These are phyloP conservation scores for Aspergillus wentii DNA, from an alignment of 495 filamentous ascomycete genomes.

Conservation along the genomic window DNA sequence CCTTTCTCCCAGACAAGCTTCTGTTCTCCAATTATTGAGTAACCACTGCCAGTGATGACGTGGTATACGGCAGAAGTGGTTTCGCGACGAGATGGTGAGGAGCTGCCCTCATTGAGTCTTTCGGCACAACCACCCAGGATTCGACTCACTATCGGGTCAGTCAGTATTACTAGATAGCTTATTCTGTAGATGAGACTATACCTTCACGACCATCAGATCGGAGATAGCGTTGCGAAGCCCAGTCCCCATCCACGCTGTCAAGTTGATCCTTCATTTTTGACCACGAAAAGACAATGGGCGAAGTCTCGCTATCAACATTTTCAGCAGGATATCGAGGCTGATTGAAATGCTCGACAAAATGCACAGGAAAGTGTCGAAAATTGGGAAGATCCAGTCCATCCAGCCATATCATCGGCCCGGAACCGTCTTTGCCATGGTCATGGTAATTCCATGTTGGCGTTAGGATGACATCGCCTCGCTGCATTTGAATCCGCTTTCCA, in stretches of 20 bases:
- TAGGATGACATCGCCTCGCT: slow-evolving; percentile 45
- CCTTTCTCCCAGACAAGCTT: slow-evolving; percentile 28
- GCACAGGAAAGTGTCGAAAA: slow-evolving; percentile 40
- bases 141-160: slow-evolving; percentile 17
- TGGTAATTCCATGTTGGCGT: slow-evolving; percentile 49
- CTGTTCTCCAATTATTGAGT: slow-evolving; percentile 25
- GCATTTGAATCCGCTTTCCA: slow-evolving; percentile 40
- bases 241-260: slow-evolving; percentile 16
- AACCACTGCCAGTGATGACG: slow-evolving; percentile 30
- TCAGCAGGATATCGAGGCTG: slow-evolving; percentile 36
- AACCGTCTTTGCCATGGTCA: slow-evolving; percentile 46
- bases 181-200: slow-evolving; percentile 12
- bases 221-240: slow-evolving; percentile 25
- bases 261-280: slow-evolving; percentile 26
- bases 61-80: slow-evolving; percentile 40
- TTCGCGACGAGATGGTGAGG: slow-evolving; percentile 25
- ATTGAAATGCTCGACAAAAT: slow-evolving; percentile 43
- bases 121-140: slow-evolving; percentile 37
- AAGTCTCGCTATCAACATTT: slow-evolving; percentile 27
- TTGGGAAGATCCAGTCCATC: slow-evolving; percentile 43
- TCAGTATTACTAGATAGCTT: slow-evolving; percentile 6
- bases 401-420: slow-evolving; percentile 48
- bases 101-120: slow-evolving; percentile 19
- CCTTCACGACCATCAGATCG: slow-evolving; percentile 28
- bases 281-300: slow-evolving; percentile 40